These are phyloP conservation scores for Euclidium syriacum DNA, from an alignment of 345 rosid genomes.

Conservation along the genomic window DNA sequence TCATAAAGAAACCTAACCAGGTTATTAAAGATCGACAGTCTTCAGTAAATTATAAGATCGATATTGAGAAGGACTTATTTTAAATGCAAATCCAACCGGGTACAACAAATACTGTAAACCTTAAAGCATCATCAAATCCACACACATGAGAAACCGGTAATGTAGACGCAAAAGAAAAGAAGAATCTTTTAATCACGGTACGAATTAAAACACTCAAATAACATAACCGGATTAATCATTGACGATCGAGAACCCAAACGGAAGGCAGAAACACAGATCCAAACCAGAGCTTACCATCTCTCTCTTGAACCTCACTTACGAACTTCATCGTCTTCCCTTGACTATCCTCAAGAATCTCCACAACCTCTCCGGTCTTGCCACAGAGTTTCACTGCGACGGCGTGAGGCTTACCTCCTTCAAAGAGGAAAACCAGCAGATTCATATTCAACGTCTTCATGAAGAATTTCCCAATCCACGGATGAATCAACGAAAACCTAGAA, in stretches of 20 bases:
- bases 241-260: conserved; percentile 38
- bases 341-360: conserved; percentile 47
- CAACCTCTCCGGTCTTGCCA: conserved; percentile 41
- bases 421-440: conserved; percentile 40
- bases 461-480: conserved; percentile 38
- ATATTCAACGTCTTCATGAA: conserved; percentile 34
- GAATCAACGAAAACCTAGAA: conserved; percentile 31
- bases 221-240: neutral
- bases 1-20: too few species aligned
- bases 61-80: neutral
- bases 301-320: conserved; percentile 66
- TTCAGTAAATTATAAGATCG: neutral
- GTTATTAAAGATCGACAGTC: too few species aligned
- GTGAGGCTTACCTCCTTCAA: conserved; percentile 54
- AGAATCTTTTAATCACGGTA: neutral
- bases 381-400: conserved; percentile 48
- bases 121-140: neutral
- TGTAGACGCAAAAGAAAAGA: neutral
- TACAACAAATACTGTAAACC: neutral
- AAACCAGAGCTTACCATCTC: conserved; percentile 41
- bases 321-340: conserved; percentile 47
- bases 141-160: neutral
- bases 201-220: neutral
- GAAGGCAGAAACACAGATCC: conserved; percentile 44
- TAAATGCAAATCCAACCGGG: neutral